Percentiles rank a stretch among this genome's conserved stretches.
Evolutionary conservation across 1,139 yeast genomes (phyloP).

Genomic region (Taphrina sp.): DNA sequence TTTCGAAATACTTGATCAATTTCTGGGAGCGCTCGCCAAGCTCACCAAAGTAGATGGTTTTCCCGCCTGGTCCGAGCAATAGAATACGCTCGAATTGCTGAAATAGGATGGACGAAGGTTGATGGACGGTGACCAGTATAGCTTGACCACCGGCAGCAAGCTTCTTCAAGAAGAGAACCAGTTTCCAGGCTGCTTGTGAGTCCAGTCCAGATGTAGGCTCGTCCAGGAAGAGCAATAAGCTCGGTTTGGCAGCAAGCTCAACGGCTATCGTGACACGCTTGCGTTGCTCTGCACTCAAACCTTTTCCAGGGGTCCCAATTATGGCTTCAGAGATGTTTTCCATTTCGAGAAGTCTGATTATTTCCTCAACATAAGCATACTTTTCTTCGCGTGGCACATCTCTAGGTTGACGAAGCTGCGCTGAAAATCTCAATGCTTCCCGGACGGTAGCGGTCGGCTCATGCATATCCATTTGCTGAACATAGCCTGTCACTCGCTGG

Average conservation of each 20-base stretch:
- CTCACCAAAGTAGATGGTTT: constrained; percentile 78
- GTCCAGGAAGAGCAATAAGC: constrained; percentile 73
- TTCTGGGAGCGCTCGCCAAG: constrained; percentile 63
- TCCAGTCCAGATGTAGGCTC: constrained; percentile 93
- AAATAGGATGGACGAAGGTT: constrained; percentile 73
- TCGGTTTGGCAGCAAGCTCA: constrained; percentile 84
- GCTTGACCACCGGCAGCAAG: constrained; percentile 79
- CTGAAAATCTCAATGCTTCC: constrained; percentile 71
- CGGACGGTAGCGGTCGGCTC: constrained; percentile 70
- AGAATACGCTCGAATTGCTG: constrained; percentile 74
- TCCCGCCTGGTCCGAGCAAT: constrained; percentile 70
- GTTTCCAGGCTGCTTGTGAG: constrained; percentile 88
- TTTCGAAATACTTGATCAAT: constrained; percentile 66
- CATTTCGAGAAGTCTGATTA: constrained; percentile 69
- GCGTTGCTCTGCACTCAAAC: constrained; percentile 82
- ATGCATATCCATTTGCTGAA: constrained; percentile 79
- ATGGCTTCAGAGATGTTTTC: constrained; percentile 70
- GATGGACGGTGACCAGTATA: constrained; percentile 76
- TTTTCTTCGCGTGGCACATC: constrained; percentile 58
- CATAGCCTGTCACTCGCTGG: constrained; percentile 74
- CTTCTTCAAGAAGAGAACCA: constrained; percentile 70
- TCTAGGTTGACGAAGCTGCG: constrained; percentile 68
- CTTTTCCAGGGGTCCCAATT: constrained; percentile 72
- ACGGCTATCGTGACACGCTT: constrained; percentile 82
- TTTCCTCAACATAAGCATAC: constrained; percentile 67